Percentiles rank a stretch among this genome's conserved stretches.
Evolutionary conservation across 495 filamentous ascomycete genomes (phyloP).

Genomic region (Podospora anserina): DNA sequence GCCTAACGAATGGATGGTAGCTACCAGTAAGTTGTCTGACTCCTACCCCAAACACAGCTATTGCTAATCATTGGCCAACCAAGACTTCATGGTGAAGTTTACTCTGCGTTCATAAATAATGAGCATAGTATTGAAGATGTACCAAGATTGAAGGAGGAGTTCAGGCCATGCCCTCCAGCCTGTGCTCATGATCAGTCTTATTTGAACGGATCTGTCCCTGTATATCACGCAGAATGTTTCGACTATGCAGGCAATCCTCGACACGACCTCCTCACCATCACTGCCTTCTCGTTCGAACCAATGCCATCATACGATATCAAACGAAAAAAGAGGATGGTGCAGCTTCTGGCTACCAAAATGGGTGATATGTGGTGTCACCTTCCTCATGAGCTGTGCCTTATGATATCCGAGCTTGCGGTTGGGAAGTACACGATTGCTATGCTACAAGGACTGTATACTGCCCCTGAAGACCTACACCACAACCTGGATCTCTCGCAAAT

Average conservation of each 20-base stretch:
- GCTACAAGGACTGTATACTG: not conserved
- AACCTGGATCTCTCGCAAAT: not conserved
- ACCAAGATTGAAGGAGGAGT: not conserved
- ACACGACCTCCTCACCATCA: not conserved
- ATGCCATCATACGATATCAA: not conserved
- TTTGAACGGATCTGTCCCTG: not conserved
- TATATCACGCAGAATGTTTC: not conserved
- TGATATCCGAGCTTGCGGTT: not conserved
- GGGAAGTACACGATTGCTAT: not conserved
- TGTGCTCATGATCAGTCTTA: not conserved
- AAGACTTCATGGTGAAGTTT: not conserved
- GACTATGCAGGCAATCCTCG: not conserved
- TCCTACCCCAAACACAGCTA: not conserved
- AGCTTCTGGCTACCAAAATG: not conserved
- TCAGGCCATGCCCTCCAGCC: not conserved
- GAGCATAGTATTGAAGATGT: not conserved
- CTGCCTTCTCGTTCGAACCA: not conserved
- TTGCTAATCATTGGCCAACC: not conserved
- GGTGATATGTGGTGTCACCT: not conserved
- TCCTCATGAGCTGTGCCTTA: not conserved
- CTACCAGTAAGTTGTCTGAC: not conserved
- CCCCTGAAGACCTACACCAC: not conserved
- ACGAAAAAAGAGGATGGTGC: not conserved
- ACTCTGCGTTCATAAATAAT: not conserved
- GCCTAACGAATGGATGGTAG: not conserved